phyloP scores from a whole-genome alignment of 257 asterid genomes.

The Mentha longifolia region DNA sequence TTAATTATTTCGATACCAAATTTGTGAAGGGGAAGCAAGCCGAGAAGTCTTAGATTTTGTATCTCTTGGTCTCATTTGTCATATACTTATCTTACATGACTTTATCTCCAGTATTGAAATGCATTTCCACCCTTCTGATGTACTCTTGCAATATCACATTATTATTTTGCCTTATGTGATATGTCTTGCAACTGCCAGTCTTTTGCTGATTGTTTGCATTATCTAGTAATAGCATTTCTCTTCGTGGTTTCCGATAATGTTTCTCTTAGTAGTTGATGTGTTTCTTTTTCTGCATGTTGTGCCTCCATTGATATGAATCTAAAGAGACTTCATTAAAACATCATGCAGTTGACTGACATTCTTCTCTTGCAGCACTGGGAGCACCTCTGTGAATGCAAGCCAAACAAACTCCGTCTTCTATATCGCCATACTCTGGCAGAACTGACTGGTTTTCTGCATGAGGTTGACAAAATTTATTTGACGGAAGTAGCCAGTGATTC shows the following conservation, averaged over 20 bases:
- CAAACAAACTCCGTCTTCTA: slow-evolving; percentile 68
- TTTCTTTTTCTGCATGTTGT: slow-evolving; percentile 14
- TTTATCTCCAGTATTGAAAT: not conserved
- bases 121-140: not conserved
- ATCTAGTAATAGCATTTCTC: slow-evolving; percentile 12
- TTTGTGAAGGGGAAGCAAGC: not conserved
- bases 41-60: not conserved
- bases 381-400: slow-evolving; percentile 91
- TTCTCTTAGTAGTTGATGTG: not conserved
- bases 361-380: slow-evolving; percentile 80
- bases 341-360: slow-evolving; percentile 31
- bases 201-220: slow-evolving; percentile 25
- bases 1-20: not conserved
- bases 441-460: slow-evolving; percentile 63
- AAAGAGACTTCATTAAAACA: slow-evolving; percentile 31
- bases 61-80: not conserved
- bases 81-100: not conserved
- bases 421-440: slow-evolving; percentile 87
- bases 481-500: slow-evolving; percentile 47
- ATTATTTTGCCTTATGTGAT: not conserved
- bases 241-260: not conserved
- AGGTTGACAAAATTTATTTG: slow-evolving; percentile 45
- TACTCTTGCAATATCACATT: slow-evolving; percentile 5
- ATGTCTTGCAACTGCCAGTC: slow-evolving; percentile 10
- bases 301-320: slow-evolving; percentile 16